Conservation (phyloP, 164 flowering plant genomes). For the Macadamia integrifolia region DNA sequence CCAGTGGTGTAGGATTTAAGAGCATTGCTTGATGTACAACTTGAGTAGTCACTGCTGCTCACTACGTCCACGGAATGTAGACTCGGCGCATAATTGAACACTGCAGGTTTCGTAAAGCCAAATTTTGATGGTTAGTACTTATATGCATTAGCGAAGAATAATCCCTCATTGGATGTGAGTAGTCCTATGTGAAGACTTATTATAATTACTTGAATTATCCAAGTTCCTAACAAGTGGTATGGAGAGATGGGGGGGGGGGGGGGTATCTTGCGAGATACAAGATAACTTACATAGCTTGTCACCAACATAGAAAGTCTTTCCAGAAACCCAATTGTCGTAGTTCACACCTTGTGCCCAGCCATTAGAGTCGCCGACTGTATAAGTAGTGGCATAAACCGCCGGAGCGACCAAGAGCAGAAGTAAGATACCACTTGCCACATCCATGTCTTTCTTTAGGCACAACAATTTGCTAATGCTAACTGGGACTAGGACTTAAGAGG, state of each 20-base stretch:
- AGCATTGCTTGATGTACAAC: conserved; percentile 24
- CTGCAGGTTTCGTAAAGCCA: conserved; percentile 13
- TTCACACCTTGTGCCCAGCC: conserved; percentile 14
- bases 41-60: conserved; percentile 20
- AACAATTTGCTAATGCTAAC: too few species aligned
- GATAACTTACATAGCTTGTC: conserved; percentile 32
- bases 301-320: conserved; percentile 30
- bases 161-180: too few species aligned
- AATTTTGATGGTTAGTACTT: not conserved
- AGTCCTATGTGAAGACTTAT: too few species aligned
- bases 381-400: conserved; percentile 17
- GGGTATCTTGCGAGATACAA: too few species aligned
- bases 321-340: conserved; percentile 29
- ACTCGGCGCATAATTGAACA: conserved; percentile 23
- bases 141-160: not conserved
- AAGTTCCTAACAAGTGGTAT: too few species aligned
- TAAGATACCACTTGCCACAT: conserved; percentile 16
- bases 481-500: not conserved
- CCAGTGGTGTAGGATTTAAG: conserved; percentile 24
- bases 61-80: conserved; percentile 37
- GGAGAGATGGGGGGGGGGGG: too few species aligned
- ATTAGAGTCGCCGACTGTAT: conserved; percentile 20
- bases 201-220: too few species aligned
- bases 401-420: conserved; percentile 25
- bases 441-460: conserved; percentile 10